Base-by-base conservation (phyloP, 495 filamentous ascomycete species). In the Podospora pseudopauciseta region DNA sequence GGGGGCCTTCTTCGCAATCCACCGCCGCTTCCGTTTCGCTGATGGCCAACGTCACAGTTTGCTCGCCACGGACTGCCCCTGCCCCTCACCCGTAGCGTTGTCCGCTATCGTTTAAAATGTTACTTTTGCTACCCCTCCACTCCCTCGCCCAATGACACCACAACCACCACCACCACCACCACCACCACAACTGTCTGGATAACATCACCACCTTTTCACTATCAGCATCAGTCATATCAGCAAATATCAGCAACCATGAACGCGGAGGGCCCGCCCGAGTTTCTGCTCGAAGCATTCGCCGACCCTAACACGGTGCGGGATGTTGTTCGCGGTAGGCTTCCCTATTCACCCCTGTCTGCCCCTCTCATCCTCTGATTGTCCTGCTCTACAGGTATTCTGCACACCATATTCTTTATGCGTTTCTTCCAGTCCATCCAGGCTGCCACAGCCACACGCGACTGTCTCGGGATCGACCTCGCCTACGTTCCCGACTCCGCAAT, bases 331-430 rank as follows among this genome's bases (percentile, higher is more conserved):
- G 94, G 95, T 97, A 80, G 70, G 75, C 68, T 69, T 64, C 28
- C 67, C 32, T 61, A 23, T 18, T 63, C 58, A 56, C 66, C 58
- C n/a, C 59, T 30, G 63, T 62, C 18, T 65, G 20, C 27, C 63
- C 58, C 55, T 55, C 64, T 19, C 66, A 63, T 66, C 57, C 65
- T 27, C 11, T 49, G 49, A 44, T 3, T 30, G 20, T 56, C 65
- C 26, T 57, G 55, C 20, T 9, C 2, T 4, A 55, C 44, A 98
- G 94, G 91, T 68, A 90, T 97, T 73, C 89, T 98, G 63, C 93
- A 97, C 78, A 95, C 94, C 55, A 97, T 99, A 76, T 99, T 98
- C 89, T 99, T 99, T 84, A 93, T 98, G 80, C 92, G 95, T 68
- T 96, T 93, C 84, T 98, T 99, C 82, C 91, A 91, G 66, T 88